Evolutionary conservation across 768 basidiomycete genomes (phyloP), one percentile per base, ranked within the genome.

Genomic region (Polyporus arcularius): DNA sequence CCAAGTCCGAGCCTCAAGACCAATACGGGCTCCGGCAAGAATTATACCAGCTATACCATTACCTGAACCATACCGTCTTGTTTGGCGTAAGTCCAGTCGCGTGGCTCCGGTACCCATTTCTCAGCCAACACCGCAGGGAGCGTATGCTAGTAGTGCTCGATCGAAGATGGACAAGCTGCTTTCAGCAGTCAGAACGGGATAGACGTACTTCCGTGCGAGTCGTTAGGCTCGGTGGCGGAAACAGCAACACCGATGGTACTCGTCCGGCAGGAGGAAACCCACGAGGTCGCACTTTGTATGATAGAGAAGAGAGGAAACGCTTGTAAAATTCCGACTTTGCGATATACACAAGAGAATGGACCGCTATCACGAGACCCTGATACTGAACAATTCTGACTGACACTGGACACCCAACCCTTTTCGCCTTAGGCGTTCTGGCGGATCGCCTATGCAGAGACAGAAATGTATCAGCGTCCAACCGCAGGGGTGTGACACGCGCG

Each of bases 11-110:
- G 38, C 90, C 90, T 5, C 78, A 78, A 4, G 80, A 81, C 4
- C 81, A 92, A 67, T 92, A 89, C 67, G 78, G 79, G 31, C 76
- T 85, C 40, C 81, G 91, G 38, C 79, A 73, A 35, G 82, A 88
- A 53, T 72, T 92, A n/a, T 92, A 93, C 65, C 84, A 90, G 71
- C 73, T 92, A 30, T 93, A 89, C 63, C 91, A 93, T 72, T 90
- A 91, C 68, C 74, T 92, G 64, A 93, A 93, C 66, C 91, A 93
- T 67, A 90, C 90, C 0, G 75, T 90, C 4, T 70, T 93, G 4
- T 92, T 92, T 68, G 89, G 89, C 60, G 90, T 91, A 68, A 75
- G 87, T 76, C 9, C 53, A 28, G 15, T 41, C 4, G 18, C 35
- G 21, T 46, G 10, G 1, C 26, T 32, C 43, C 55, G 28, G n/a